Conservation (phyloP, 192 early-diverging fungal species). For the Neocallimastix lanati region DNA sequence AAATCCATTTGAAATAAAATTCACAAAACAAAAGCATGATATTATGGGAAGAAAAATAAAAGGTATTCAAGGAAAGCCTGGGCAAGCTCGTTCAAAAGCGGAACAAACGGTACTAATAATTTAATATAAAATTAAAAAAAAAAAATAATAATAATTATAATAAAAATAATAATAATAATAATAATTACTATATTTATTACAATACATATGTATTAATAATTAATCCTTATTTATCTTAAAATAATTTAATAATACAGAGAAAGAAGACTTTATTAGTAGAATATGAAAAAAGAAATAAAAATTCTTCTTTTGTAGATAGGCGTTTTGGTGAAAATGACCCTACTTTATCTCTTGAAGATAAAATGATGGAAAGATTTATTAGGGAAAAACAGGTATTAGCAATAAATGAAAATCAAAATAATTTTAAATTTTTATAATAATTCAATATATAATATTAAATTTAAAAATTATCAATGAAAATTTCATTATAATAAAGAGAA, state of each 20-base stretch:
- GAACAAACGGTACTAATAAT: slow-evolving; percentile 61
- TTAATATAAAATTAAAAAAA: too few relatives aligned
- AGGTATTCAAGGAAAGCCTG: slow-evolving; percentile 63
- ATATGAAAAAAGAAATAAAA: slow-evolving; percentile 43
- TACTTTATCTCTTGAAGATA: slow-evolving; percentile 78
- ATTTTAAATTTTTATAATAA: too few relatives aligned
- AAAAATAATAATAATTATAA: slow-evolving; percentile 2
- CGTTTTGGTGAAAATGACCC: slow-evolving; percentile 88
- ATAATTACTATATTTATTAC: too few relatives aligned
- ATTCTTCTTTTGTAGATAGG: slow-evolving; percentile 66
- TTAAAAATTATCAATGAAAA: too few relatives aligned
- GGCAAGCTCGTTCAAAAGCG: slow-evolving; percentile 56
- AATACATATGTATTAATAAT: too few relatives aligned
- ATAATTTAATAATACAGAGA: slow-evolving; percentile 29
- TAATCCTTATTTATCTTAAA: too few relatives aligned
- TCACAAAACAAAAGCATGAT: slow-evolving; percentile 60
- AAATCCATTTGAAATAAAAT: slow-evolving; percentile 86
- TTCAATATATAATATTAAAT: too few relatives aligned
- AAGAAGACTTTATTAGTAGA: slow-evolving; percentile 69
- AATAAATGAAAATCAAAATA: too few relatives aligned
- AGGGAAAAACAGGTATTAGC: slow-evolving; percentile 45
- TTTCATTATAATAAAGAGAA: too few relatives aligned
- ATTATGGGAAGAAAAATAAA: slow-evolving; percentile 64
- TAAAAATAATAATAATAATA: too few relatives aligned
- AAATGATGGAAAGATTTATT: slow-evolving; percentile 87